Evolutionary conservation across 148 eudicot species (phyloP).

Genomic region (Rhododendron mucronatum): DNA sequence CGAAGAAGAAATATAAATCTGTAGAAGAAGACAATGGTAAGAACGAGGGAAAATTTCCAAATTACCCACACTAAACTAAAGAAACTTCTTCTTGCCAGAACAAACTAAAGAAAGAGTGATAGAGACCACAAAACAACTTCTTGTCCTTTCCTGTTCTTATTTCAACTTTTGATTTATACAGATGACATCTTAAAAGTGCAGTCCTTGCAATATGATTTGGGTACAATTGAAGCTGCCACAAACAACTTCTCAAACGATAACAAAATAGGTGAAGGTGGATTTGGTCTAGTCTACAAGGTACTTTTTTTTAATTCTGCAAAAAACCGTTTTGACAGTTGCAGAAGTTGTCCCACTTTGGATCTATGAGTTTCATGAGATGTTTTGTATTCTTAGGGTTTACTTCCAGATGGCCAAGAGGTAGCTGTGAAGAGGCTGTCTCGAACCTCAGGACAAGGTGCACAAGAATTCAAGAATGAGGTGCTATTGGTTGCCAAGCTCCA

Average conservation of each 20-base stretch:
- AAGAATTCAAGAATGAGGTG: neutral
- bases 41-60: neutral
- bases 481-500: neutral
- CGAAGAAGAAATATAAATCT: neutral
- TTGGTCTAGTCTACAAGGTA: conserved; percentile 16
- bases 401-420: neutral
- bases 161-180: neutral
- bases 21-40: neutral
- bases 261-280: conserved; percentile 15
- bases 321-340: neutral
- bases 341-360: neutral
- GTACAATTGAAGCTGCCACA: conserved; percentile 2
- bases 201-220: conserved; percentile 3
- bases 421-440: neutral
- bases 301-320: neutral
- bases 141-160: neutral
- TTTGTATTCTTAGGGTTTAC: neutral
- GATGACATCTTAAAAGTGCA: neutral
- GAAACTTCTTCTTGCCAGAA: neutral
- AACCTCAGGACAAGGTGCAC: neutral
- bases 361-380: neutral
- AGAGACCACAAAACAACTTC: neutral
- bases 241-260: conserved; percentile 6
- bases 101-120: neutral
- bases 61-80: neutral